Evolutionary conservation across 768 basidiomycete species (phyloP).

Genomic region (Plicaturopsis crispa): DNA sequence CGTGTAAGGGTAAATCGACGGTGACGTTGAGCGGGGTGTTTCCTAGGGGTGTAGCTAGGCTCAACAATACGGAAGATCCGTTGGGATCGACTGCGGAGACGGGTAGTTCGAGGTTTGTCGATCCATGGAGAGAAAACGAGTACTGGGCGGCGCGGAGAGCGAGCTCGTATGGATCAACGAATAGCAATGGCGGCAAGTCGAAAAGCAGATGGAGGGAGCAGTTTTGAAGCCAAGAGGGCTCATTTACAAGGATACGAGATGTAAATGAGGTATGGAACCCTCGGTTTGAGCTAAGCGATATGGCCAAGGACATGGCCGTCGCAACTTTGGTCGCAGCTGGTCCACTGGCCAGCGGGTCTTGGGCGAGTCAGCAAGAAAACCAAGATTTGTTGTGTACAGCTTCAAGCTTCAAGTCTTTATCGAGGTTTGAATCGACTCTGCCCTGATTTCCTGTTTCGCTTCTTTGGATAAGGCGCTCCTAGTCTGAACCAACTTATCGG

Average conservation of each 20-base stretch:
- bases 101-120: constrained; percentile 35
- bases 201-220: constrained; percentile 26
- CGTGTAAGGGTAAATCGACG: constrained; percentile 34
- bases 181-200: constrained; percentile 29
- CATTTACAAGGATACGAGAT: constrained; percentile 9
- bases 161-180: constrained; percentile 40
- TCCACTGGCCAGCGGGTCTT: no score
- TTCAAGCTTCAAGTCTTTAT: no score
- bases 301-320: no score
- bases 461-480: no score
- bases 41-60: constrained; percentile 11
- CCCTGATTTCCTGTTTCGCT: no score
- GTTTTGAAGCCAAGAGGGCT: constrained; percentile 2
- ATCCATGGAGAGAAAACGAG: constrained; percentile 26
- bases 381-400: no score
- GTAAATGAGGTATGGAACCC: constrained; percentile 24
- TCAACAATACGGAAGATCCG: constrained; percentile 22
- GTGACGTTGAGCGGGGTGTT: constrained; percentile 5
- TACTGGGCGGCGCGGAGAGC: constrained; percentile 16
- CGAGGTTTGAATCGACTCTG: no score
- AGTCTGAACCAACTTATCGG: no score
- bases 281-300: constrained; percentile 13
- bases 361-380: no score
- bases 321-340: no score
- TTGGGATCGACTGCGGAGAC: constrained; percentile 23